A percentile compares a stretch with the other conserved stretches of the same genome.
These are phyloP conservation scores for Cinnamomum chago DNA, from an alignment of 164 flowering plant genomes.

Conservation along the genomic window DNA sequence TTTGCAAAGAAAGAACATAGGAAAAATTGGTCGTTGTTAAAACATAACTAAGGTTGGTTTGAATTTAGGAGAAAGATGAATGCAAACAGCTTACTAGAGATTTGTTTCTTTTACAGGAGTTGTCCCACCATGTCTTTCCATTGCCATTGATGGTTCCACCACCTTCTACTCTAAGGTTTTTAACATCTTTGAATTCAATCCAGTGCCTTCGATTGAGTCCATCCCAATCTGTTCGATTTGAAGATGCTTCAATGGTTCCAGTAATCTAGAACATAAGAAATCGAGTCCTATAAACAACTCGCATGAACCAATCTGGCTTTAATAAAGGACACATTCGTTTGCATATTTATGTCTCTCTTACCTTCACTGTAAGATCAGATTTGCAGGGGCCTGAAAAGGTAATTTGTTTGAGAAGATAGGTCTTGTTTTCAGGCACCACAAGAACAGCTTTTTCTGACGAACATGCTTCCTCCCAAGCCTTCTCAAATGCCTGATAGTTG, in stretches of 20 bases:
- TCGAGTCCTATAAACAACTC: not conserved
- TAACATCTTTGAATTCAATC: constrained; percentile 33
- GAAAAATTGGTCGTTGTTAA: not conserved
- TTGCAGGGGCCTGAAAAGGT: constrained; percentile 80
- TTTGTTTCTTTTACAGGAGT: constrained; percentile 34
- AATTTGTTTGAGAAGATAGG: constrained; percentile 52
- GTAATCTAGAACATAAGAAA: constrained; percentile 34
- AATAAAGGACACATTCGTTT: not conserved
- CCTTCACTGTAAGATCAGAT: constrained; percentile 48
- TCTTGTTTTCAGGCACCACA: constrained; percentile 46
- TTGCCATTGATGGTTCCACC: constrained; percentile 56
- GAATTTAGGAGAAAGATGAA: not conserved
- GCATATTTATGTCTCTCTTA: constrained; percentile 16
- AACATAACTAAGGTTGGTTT: not conserved
- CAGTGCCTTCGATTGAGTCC: constrained; percentile 36
- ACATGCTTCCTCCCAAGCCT: constrained; percentile 74
- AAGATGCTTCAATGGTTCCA: constrained; percentile 66
- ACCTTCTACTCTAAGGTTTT: constrained; percentile 38
- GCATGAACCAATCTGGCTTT: not conserved
- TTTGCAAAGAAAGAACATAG: constrained; percentile 6
- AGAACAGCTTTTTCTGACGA: constrained; percentile 33
- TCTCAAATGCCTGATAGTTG: constrained; percentile 48
- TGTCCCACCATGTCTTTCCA: constrained; percentile 57
- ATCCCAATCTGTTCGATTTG: constrained; percentile 43
- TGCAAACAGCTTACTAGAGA: constrained; percentile 15